Percentiles rank a stretch among this genome's conserved stretches.
phyloP scores from a whole-genome alignment of 139 green algal genomes.

The Micractinium sp. region DNA sequence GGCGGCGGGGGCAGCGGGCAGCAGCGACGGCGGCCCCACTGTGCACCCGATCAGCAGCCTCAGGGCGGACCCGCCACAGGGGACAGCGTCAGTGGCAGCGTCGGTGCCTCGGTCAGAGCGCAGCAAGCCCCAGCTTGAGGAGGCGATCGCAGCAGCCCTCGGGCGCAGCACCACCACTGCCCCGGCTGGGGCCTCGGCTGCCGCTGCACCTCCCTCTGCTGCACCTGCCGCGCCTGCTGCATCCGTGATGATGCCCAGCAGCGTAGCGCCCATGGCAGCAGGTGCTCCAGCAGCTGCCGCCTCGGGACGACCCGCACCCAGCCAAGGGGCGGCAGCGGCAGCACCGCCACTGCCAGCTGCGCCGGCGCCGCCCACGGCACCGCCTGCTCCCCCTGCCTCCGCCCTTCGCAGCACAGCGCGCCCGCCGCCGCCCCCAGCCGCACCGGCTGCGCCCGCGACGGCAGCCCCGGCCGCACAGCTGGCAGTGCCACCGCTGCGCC shows the following conservation, averaged over 20 bases:
- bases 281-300: too few relatives aligned
- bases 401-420: too few relatives aligned
- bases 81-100: neutral
- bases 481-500: conserved; percentile 20
- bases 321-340: neutral
- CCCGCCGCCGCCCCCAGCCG: neutral
- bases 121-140: conserved; percentile 36
- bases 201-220: neutral
- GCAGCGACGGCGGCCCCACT: neutral
- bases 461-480: neutral
- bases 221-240: neutral
- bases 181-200: neutral
- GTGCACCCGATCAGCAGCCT: neutral
- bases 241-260: neutral
- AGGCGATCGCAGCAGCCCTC: conserved; percentile 46
- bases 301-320: neutral
- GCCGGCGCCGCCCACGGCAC: too few relatives aligned
- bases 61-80: neutral
- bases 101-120: neutral
- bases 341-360: neutral
- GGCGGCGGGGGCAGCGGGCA: neutral
- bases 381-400: too few relatives aligned
- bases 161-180: neutral
- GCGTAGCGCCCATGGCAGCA: neutral
- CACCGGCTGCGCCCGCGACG: neutral